phyloP scores from a whole-genome alignment of 345 rosid species.

The Camelina hispida region DNA sequence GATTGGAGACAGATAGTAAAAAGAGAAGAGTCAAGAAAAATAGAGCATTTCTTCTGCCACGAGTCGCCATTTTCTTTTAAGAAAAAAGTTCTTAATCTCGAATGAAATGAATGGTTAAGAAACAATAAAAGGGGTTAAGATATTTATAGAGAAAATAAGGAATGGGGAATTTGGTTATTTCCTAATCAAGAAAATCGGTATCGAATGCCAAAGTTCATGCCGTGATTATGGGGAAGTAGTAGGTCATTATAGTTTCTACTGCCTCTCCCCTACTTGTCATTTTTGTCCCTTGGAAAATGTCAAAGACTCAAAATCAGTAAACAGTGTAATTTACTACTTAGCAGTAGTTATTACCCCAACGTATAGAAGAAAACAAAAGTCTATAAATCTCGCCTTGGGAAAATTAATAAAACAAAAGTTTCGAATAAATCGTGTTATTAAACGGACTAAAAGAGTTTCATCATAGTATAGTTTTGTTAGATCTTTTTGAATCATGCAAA shows the following conservation, averaged over 20 bases:
- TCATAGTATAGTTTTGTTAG: no score
- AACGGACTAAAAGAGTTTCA: no score
- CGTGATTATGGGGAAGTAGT: conserved; percentile 30
- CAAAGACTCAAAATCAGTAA: conserved; percentile 1
- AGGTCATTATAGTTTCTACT: not conserved
- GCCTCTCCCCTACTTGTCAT: not conserved
- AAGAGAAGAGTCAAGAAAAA: conserved; percentile 27
- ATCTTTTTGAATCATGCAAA: not conserved
- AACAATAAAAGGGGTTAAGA: not conserved
- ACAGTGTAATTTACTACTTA: not conserved
- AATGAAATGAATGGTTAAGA: not conserved
- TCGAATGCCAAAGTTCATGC: conserved; percentile 19
- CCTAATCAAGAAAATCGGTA: conserved; percentile 1
- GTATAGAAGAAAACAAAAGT: conserved; percentile 8
- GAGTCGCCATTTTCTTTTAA: conserved; percentile 11
- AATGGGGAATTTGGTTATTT: not conserved
- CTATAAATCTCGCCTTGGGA: not conserved
- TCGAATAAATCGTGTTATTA: not conserved
- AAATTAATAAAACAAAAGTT: not conserved
- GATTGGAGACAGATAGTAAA: conserved; percentile 29
- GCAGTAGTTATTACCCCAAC: not conserved
- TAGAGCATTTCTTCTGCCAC: conserved; percentile 21
- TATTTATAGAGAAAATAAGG: conserved; percentile 30
- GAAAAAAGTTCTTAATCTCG: not conserved
- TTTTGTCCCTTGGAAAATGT: not conserved